Evolutionary conservation across 2,329 filamentous ascomycete species (phyloP), one percentile per base, ranked within the genome.

Genomic region (Botrytis deweyae): DNA sequence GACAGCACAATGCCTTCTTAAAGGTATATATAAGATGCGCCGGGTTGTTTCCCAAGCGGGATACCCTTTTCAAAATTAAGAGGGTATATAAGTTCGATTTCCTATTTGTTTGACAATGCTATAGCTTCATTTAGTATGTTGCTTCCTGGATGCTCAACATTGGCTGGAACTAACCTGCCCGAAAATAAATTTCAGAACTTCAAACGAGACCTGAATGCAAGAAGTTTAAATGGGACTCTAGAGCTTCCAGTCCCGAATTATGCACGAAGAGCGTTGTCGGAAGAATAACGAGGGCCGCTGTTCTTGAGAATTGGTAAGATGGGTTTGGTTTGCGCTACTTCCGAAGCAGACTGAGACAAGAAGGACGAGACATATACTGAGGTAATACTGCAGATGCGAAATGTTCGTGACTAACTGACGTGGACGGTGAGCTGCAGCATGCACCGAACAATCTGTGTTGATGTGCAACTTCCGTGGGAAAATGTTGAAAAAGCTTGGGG

Each of bases 371-470:
- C 42, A 75, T 74, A 74, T 75, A 76, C 67, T 76, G 76, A 78
- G 78, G 79, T 80, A 77, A 78, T 78, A 81, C 79, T 66, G 77
- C 79, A 80, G 79, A 72, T 75, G 73, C 74, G 70, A 68, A 77
- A 76, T 75, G 73, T 76, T 78, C 73, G 78, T 77, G 78, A 77
- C 70, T 63, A 73, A 75, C 73, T 78, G 76, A 79, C 75, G 76
- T 78, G 76, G 74, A 77, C 75, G 74, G 74, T 76, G 76, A 77
- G 73, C 75, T 77, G 76, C 77, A 78, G 76, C 73, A 74, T 72
- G 71, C 66, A 74, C 73, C 75, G 72, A 75, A 59, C 42, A 61
- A 74, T 63, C 74, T 64, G 52, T 73, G 65, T 71, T 64, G 66
- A 49, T 74, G 77, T 79, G 76, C 74, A 77, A 79, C 77, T 75